Evolutionary conservation across 2,329 filamentous ascomycete species (phyloP), one percentile per base, ranked within the genome.

Genomic region (Thermothelomyces thermophilus): DNA sequence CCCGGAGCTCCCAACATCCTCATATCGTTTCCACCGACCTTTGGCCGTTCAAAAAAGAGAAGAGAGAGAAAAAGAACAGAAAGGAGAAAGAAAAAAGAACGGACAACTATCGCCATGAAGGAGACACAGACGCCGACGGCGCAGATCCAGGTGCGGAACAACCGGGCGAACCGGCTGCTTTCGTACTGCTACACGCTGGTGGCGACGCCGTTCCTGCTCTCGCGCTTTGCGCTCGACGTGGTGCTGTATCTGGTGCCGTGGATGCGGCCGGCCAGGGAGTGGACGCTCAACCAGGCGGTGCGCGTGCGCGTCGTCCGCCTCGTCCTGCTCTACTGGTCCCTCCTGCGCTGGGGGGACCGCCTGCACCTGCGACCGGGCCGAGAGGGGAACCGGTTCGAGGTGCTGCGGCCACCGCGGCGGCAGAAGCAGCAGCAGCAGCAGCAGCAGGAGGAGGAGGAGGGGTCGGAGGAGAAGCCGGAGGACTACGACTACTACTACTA

Each of bases 371-470:
- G 34, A 0, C 54, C 53, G 6, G 57, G 58, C 11, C 40, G 41
- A 13, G 60, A 62, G 48, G 43, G 56, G 10, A 58, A 59, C 51
- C 56, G 60, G 19, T 62, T 62, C 34, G 55, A 58, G 41, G 49
- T 56, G 22, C 46, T 56, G n/a, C 31, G 40, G 9, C 58, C 58
- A 6, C 33, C 35, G 14, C 30, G 30, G 30, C 30, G 9, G 30
- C 30, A n/a, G n/a, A n/a, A n/a, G n/a, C n/a, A n/a, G n/a, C n/a
- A n/a, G n/a, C n/a, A n/a, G n/a, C n/a, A n/a, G n/a, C n/a, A n/a
- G n/a, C n/a, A n/a, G n/a, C n/a, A n/a, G n/a, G n/a, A n/a, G n/a
- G n/a, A n/a, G n/a, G n/a, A n/a, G n/a, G n/a, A n/a, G n/a, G n/a
- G n/a, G n/a, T n/a, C n/a, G n/a, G n/a, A n/a, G n/a, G n/a, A n/a